Base-by-base conservation (phyloP, 177 flowering plant species). In the Vitis hybrid region DNA sequence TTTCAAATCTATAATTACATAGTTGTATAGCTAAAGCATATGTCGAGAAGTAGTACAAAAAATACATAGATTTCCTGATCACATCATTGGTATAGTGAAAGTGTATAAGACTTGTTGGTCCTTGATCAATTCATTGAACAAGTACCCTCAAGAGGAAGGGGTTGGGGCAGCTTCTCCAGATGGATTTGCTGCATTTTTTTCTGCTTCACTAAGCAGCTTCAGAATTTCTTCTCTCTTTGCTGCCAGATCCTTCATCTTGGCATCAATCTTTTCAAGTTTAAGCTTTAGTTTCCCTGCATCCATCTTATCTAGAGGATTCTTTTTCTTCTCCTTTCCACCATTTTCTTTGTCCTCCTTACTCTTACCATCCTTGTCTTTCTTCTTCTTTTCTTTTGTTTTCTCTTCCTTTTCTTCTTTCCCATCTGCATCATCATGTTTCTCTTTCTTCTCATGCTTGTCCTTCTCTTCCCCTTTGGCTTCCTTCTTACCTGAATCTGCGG, bases 241-340 rank as follows among this genome's bases (percentile, higher is more conserved):
- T 11, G 12, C 50, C 66, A 88, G 18, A 9, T 65, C 82, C 38
- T 80, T 80, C 65, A 88, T 82, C 75, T 83, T 88, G 72, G 78
- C 52, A 0, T 85, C 83, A 9, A 90, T 59, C 76, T 86, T 87
- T 68, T 85, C 90, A 0, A 87, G 83, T 78, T 87, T 90, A 0
- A 52, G 72, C 75, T 77, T 87, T 1, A 90, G 74, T 67, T 84
- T 85, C 1, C 71, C 64, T 0, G 86, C 80, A 59, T 86, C 86
- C 66, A 71, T 86, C 73, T 82, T 80, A 38, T 88, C 90, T 73
- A 85, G 82, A 67, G 89, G 88, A 33, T 79, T 83, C 82, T 86
- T 86, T 11, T 78, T 63, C 81, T 83, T 77, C 76, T 80, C 72
- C 54, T 84, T 79, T 12, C 72, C 65, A 50, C 59, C 76, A 33